These are phyloP conservation scores for Boletus sp. DNA, from an alignment of 1,284 basidiomycete genomes.

Conservation along the genomic window DNA sequence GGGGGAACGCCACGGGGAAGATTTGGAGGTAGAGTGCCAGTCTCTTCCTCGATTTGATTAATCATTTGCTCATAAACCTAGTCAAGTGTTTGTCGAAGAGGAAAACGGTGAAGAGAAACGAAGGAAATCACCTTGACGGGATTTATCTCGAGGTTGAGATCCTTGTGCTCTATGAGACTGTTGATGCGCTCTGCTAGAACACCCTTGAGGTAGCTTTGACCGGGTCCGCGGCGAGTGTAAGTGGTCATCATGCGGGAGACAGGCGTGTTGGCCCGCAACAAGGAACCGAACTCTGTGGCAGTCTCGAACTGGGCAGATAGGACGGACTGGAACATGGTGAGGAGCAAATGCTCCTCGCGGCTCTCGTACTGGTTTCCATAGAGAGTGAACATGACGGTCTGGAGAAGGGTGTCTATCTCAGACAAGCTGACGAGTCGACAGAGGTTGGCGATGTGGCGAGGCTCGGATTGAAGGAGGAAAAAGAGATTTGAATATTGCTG, in stretches of 20 bases:
- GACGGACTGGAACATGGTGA: constrained; percentile 99
- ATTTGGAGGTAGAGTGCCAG: constrained; percentile 84
- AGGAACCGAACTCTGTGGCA: constrained; percentile 94
- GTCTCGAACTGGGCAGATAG: constrained; percentile 98
- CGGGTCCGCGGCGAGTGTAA: constrained; percentile 95
- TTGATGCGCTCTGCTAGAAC: constrained; percentile 97
- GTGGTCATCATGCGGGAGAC: constrained; percentile 99
- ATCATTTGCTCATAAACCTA: constrained; percentile 98
- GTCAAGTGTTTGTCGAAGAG: neutral
- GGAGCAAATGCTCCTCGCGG: constrained; percentile 93
- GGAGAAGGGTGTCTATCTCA: constrained; percentile 97
- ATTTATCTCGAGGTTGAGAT: constrained; percentile 97
- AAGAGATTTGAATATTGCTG: constrained; percentile 98
- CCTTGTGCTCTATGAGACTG: constrained; percentile 96
- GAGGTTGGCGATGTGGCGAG: constrained; percentile 91
- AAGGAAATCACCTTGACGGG: constrained; percentile 77
- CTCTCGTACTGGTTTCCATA: constrained; percentile 99
- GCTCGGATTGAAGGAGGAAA: constrained; percentile 97
- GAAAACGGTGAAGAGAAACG: neutral
- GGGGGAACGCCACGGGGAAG: constrained; percentile 89
- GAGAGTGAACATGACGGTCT: constrained; percentile 99
- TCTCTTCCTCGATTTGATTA: constrained; percentile 96
- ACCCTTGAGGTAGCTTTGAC: constrained; percentile 95
- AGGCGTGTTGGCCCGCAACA: constrained; percentile 96
- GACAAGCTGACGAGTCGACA: constrained; percentile 95